Percentiles rank a stretch among this genome's conserved stretches.
These are phyloP conservation scores for Parastagonospora nodorum DNA, from an alignment of 2,329 filamentous ascomycete genomes.

Conservation along the genomic window DNA sequence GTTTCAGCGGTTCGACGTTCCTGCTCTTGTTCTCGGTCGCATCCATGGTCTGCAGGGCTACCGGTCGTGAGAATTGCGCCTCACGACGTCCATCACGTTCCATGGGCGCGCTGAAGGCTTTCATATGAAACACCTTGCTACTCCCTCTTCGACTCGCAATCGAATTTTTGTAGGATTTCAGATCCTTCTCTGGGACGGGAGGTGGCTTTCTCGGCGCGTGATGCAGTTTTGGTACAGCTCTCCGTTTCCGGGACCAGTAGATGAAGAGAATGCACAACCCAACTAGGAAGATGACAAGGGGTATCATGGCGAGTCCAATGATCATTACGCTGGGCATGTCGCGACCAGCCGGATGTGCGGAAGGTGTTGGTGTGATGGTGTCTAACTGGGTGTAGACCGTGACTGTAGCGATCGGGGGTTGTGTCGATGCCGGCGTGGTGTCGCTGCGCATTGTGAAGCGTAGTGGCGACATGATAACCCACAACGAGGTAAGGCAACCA, in stretches of 20 bases:
- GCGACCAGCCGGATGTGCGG: conserved; percentile 2
- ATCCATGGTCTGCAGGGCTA: not conserved
- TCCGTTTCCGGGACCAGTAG: conserved; percentile 23
- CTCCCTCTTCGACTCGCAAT: conserved; percentile 14
- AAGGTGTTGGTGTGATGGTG: not conserved
- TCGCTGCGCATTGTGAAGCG: not conserved
- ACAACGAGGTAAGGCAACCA: no score
- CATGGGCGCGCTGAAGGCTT: not conserved
- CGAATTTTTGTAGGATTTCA: conserved; percentile 7
- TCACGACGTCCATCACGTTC: not conserved
- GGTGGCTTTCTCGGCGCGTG: conserved; percentile 2
- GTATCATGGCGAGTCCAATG: conserved; percentile 32
- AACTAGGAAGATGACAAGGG: conserved; percentile 21
- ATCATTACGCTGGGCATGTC: conserved; percentile 16
- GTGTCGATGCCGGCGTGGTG: no score
- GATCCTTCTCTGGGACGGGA: conserved; percentile 18
- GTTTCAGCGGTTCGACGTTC: not conserved
- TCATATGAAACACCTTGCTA: conserved; percentile 25
- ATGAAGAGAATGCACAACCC: conserved; percentile 18
- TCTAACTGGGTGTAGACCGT: no score
- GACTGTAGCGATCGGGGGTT: no score
- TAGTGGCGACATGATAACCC: not conserved
- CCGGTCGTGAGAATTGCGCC: conserved; percentile 1
- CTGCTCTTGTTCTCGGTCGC: not conserved
- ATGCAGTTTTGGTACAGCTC: conserved; percentile 1